These are phyloP conservation scores for Boletus vinaceobasis DNA, from an alignment of 768 basidiomycete genomes.

Conservation along the genomic window DNA sequence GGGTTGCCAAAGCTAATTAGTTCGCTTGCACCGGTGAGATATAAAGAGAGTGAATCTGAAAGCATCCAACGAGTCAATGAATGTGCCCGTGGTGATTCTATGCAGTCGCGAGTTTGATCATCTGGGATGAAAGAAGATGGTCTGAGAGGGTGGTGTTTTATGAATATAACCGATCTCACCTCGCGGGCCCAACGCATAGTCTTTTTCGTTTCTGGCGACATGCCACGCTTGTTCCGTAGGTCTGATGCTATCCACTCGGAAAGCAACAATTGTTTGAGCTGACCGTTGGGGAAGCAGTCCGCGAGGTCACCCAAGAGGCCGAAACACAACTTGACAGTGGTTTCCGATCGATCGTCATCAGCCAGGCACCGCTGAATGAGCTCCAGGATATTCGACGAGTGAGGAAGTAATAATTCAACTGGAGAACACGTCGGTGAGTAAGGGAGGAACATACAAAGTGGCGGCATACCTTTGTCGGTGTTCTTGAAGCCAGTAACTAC, in stretches of 20 bases:
- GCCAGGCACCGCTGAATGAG: conserved; percentile 71
- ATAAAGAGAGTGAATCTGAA: conserved; percentile 32
- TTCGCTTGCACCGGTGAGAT: conserved; percentile 47
- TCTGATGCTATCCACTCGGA: conserved; percentile 76
- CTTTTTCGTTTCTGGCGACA: conserved; percentile 78
- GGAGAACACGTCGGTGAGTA: neutral
- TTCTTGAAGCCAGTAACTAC: conserved; percentile 89
- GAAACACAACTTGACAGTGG: conserved; percentile 67
- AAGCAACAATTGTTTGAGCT: conserved; percentile 77
- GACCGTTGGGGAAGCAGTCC: conserved; percentile 76
- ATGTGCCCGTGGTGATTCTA: conserved; percentile 36
- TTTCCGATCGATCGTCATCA: conserved; percentile 83
- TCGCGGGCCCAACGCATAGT: conserved; percentile 92
- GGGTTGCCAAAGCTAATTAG: conserved; percentile 32
- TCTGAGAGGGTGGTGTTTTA: neutral
- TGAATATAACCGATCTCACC: conserved; percentile 43
- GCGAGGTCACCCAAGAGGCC: conserved; percentile 94
- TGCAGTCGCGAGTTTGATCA: conserved; percentile 77
- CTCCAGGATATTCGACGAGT: conserved; percentile 73
- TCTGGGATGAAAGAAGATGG: conserved; percentile 38
- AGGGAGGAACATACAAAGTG: neutral
- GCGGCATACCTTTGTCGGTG: conserved; percentile 61
- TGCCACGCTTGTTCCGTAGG: conserved; percentile 69
- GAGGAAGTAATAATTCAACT: conserved; percentile 49
- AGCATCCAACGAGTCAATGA: conserved; percentile 25